These are phyloP conservation scores for Sanghuangporus weigelae DNA, from an alignment of 1,284 basidiomycete genomes.

Conservation along the genomic window DNA sequence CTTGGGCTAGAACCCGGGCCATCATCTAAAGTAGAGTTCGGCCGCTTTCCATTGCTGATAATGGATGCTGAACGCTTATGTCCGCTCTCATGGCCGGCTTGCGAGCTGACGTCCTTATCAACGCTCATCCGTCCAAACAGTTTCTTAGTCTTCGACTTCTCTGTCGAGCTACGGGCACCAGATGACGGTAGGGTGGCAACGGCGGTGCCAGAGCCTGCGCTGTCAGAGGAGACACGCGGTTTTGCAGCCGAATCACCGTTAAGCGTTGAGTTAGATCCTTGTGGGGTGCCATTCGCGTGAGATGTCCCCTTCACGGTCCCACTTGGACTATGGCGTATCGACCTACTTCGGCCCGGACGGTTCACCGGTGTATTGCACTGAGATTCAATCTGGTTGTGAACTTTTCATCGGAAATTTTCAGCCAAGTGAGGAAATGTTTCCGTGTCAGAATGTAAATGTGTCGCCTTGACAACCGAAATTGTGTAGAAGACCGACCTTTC, in stretches of 20 bases:
- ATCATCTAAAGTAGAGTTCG: conserved; percentile 17
- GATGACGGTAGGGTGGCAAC: conserved; percentile 23
- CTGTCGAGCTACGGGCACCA: conserved; percentile 25
- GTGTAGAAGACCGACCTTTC: conserved; percentile 52
- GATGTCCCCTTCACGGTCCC: conserved; percentile 18
- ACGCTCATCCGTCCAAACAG: conserved; percentile 17
- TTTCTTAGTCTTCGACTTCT: conserved; percentile 16
- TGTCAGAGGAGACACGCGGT: conserved; percentile 16
- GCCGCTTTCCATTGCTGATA: conserved; percentile 30
- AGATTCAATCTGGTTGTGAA: conserved; percentile 73
- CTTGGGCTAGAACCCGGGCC: conserved; percentile 18
- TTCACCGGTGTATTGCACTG: conserved; percentile 48
- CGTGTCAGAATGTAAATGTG: not conserved
- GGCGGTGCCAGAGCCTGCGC: conserved; percentile 10
- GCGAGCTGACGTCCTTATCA: conserved; percentile 30
- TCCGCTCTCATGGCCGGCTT: conserved; percentile 43
- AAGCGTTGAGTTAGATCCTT: conserved; percentile 17
- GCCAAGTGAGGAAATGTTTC: not conserved
- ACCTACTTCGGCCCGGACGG: conserved; percentile 58
- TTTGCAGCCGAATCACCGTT: conserved; percentile 4
- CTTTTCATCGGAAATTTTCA: conserved; percentile 31
- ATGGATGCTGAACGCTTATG: conserved; percentile 52
- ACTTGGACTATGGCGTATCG: conserved; percentile 46
- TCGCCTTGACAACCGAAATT: conserved; percentile 5
- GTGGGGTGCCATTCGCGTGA: conserved; percentile 19